Evolutionary conservation across 1,139 yeast genomes (phyloP).

Genomic region (Taphrina flavorubra): DNA sequence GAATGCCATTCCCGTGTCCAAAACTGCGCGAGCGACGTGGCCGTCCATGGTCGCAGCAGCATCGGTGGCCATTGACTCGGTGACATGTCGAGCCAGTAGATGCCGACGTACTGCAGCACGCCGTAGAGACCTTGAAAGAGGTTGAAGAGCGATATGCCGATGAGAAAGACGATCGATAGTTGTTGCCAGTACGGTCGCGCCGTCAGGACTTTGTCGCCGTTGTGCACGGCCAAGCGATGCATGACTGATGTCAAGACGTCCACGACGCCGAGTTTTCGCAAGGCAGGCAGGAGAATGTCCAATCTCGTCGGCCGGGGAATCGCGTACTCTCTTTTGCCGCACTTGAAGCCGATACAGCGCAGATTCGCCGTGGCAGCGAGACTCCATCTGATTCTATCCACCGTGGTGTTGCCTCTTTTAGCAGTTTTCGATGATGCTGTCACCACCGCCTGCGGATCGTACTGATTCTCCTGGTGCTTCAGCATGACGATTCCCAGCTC

Average conservation of each 20-base stretch:
- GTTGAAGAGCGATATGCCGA: constrained; percentile 15
- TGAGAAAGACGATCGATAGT: neutral
- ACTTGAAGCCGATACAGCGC: constrained; percentile 19
- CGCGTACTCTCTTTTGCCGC: constrained; percentile 13
- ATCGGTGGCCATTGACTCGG: constrained; percentile 30
- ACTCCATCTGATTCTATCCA: constrained; percentile 6
- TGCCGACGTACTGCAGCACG: constrained; percentile 16
- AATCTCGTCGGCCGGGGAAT: neutral
- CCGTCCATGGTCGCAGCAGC: constrained; percentile 17
- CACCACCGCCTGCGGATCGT: neutral
- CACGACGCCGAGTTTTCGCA: constrained; percentile 3
- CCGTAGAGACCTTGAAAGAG: constrained; percentile 21
- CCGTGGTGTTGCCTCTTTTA: neutral
- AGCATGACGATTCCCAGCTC: constrained; percentile 16
- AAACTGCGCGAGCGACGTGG: constrained; percentile 15
- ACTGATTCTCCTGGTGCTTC: constrained; percentile 1
- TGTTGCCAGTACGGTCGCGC: constrained; percentile 24
- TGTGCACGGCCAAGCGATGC: constrained; percentile 11
- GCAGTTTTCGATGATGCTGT: too few species aligned
- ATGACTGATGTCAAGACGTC: constrained; percentile 8
- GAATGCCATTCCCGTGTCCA: constrained; percentile 27
- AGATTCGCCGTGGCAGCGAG: constrained; percentile 6
- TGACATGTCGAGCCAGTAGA: constrained; percentile 9
- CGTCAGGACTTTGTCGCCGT: neutral
- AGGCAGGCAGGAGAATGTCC: constrained; percentile 9